Percentiles rank a stretch among this genome's conserved stretches.
These are phyloP conservation scores for Oryza brachyantha DNA, from an alignment of 176 grass and related monocot genomes.

Conservation along the genomic window DNA sequence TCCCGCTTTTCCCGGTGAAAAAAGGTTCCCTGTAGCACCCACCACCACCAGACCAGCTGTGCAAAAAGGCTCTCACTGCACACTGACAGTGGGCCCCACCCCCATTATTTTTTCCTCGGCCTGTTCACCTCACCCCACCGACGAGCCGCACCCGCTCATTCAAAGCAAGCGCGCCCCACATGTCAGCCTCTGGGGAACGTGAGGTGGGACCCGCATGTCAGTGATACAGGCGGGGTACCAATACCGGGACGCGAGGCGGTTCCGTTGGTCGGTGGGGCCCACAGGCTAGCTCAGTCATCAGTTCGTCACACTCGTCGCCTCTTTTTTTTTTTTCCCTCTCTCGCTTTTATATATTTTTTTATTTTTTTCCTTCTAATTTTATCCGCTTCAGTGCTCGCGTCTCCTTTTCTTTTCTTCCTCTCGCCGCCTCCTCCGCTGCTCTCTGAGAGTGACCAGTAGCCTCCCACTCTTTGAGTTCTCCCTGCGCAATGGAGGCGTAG, in stretches of 20 bases:
- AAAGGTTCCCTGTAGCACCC: too few species aligned
- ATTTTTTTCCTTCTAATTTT: neutral
- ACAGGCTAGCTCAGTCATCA: neutral
- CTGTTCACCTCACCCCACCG: neutral
- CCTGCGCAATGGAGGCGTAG: slow-evolving; percentile 45
- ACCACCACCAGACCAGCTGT: neutral
- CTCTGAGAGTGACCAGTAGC: neutral
- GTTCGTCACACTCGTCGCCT: neutral
- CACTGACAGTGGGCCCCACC: neutral
- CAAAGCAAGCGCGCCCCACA: neutral
- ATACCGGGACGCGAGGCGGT: neutral
- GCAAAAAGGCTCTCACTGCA: neutral
- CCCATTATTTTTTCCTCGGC: neutral
- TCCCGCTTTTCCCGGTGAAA: neutral
- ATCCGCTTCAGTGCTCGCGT: neutral
- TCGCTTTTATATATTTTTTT: neutral
- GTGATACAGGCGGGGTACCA: neutral
- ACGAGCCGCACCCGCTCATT: neutral
- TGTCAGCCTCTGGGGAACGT: neutral
- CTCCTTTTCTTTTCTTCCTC: slow-evolving; percentile 10
- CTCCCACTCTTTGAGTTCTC: neutral
- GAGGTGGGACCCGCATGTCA: neutral
- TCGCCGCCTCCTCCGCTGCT: slow-evolving; percentile 13
- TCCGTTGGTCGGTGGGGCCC: slow-evolving; percentile 35
- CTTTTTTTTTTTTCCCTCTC: neutral